These are phyloP conservation scores for Boletellus sp. DNA, from an alignment of 768 basidiomycete genomes.

Conservation along the genomic window DNA sequence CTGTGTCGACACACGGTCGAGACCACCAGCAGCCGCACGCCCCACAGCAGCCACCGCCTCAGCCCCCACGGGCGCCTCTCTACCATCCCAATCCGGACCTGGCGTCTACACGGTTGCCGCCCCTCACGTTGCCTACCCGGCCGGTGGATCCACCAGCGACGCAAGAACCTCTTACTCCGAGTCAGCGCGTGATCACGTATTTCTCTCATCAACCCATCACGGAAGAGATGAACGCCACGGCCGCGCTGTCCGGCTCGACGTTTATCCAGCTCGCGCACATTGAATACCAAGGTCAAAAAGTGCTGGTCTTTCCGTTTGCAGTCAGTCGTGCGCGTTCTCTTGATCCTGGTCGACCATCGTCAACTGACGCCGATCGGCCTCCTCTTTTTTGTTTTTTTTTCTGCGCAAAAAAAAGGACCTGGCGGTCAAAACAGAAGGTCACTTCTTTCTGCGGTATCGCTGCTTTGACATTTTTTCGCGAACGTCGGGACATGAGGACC, in stretches of 20 bases:
- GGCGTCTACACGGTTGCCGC: conserved; percentile 19
- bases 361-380: not conserved
- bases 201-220: conserved; percentile 39
- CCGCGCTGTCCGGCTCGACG: conserved; percentile 58
- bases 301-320: conserved; percentile 60
- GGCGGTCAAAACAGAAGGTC: conserved; percentile 63
- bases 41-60: conserved; percentile 4
- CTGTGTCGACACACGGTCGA: conserved; percentile 1
- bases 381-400: no score
- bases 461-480: conserved; percentile 57
- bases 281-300: conserved; percentile 50
- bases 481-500: conserved; percentile 25
- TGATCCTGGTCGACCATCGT: not conserved
- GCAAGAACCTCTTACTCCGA: conserved; percentile 9
- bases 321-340: conserved; percentile 34
- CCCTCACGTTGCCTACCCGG: conserved; percentile 17
- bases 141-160: conserved; percentile 2
- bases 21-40: conserved; percentile 14
- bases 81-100: conserved; percentile 16
- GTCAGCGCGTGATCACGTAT: conserved; percentile 42
- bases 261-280: conserved; percentile 53
- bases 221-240: conserved; percentile 45
- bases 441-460: conserved; percentile 68
- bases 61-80: conserved; percentile 6
- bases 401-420: conserved; percentile 57